A percentile compares a stretch with the other conserved stretches of the same genome.
phyloP scores from a whole-genome alignment of 768 basidiomycete genomes.

The Mycena maculata region DNA sequence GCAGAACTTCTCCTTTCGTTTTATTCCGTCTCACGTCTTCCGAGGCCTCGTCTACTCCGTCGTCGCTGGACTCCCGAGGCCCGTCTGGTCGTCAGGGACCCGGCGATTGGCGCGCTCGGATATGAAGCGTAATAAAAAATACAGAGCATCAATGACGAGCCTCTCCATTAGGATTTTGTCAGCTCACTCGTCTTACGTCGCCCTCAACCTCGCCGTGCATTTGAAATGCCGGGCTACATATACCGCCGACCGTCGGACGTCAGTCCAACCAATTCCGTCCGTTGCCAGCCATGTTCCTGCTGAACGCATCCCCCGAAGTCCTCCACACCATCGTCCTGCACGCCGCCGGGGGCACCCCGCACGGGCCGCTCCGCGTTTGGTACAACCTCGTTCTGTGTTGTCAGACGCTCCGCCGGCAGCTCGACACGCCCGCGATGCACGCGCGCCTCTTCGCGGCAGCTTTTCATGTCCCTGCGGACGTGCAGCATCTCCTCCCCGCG shows the following conservation, averaged over 20 bases:
- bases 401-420: constrained; percentile 18
- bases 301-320: constrained; percentile 26
- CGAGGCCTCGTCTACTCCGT: background rate
- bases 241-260: background rate
- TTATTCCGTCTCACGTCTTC: constrained; percentile 2
- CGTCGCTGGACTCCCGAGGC: constrained; percentile 17
- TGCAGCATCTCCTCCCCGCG: constrained; percentile 50
- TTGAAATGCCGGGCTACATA: constrained; percentile 25
- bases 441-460: constrained; percentile 55
- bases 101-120: constrained; percentile 30
- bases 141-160: constrained; percentile 26
- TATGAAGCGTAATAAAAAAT: constrained; percentile 16
- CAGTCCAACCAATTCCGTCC: constrained; percentile 1
- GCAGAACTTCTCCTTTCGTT: background rate
- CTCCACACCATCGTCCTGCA: constrained; percentile 25
- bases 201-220: constrained; percentile 24
- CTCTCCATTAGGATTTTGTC: constrained; percentile 28
- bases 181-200: constrained; percentile 14
- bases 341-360: constrained; percentile 1
- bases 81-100: constrained; percentile 29
- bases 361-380: constrained; percentile 30
- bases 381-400: constrained; percentile 25
- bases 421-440: constrained; percentile 37
- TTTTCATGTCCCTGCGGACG: constrained; percentile 60
- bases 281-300: constrained; percentile 21